These are phyloP conservation scores for Lycium barbarum DNA, from an alignment of 257 asterid genomes.

Conservation along the genomic window DNA sequence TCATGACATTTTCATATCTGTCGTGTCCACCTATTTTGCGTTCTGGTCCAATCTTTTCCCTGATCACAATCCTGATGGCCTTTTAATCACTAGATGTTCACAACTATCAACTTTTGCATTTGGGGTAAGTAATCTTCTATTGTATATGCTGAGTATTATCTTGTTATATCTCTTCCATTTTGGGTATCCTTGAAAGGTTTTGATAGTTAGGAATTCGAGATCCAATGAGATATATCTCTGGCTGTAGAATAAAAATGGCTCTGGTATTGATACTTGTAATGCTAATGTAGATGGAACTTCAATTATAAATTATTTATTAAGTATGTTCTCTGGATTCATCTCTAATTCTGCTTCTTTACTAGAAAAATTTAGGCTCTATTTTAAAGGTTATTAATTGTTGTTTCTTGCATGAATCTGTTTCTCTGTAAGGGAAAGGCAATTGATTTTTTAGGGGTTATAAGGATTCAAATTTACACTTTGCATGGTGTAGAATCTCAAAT, in stretches of 20 bases:
- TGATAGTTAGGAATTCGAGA: constrained; percentile 8
- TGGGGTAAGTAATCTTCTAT: constrained; percentile 63
- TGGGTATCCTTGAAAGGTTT: not conserved
- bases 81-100: constrained; percentile 71
- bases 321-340: constrained; percentile 8
- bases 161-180: constrained; percentile 28
- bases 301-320: not conserved
- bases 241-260: not conserved
- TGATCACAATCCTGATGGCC: constrained; percentile 57
- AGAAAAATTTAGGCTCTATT: not conserved
- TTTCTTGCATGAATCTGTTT: not conserved
- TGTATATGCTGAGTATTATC: not conserved
- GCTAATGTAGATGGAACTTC: not conserved
- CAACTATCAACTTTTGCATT: constrained; percentile 73
- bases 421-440: not conserved
- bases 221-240: not conserved
- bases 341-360: not conserved
- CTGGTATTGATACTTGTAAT: constrained; percentile 16
- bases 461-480: constrained; percentile 4
- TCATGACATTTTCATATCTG: constrained; percentile 84
- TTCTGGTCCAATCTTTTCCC: constrained; percentile 89
- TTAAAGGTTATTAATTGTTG: not conserved
- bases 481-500: not conserved
- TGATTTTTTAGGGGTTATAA: not conserved
- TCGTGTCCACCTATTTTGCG: constrained; percentile 76